A percentile compares a stretch with the other conserved stretches of the same genome.
Conservation (phyloP, 129 eudicot species). For the Arctium minus region DNA sequence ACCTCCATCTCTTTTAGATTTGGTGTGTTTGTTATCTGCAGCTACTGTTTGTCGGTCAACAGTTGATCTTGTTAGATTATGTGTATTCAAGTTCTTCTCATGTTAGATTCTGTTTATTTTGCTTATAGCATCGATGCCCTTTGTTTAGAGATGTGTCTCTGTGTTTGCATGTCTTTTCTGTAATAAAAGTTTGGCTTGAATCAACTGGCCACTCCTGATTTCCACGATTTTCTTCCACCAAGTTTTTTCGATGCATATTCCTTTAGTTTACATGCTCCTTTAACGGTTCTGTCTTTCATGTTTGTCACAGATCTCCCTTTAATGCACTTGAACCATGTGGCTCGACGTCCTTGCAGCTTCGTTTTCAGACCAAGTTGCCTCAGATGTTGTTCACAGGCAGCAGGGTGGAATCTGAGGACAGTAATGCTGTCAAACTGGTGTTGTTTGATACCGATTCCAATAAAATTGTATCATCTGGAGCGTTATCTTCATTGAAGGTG, state of each 20-base stretch:
- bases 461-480: conserved; percentile 43
- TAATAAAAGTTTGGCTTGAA: background rate
- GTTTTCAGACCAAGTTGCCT: conserved; percentile 50
- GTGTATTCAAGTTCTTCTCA: background rate
- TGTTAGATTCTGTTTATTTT: background rate
- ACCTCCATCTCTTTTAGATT: background rate
- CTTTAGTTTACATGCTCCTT: background rate
- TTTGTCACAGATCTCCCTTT: conserved; percentile 36
- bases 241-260: background rate
- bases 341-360: conserved; percentile 48
- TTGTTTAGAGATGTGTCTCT: background rate
- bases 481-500: conserved; percentile 50
- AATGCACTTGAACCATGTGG: conserved; percentile 40
- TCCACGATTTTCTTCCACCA: background rate
- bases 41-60: no score
- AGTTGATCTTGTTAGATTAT: background rate
- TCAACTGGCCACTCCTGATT: background rate
- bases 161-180: background rate
- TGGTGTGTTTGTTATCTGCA: background rate
- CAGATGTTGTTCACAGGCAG: conserved; percentile 55
- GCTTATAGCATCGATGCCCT: background rate
- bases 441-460: conserved; percentile 49
- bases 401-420: conserved; percentile 41
- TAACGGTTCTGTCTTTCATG: background rate
- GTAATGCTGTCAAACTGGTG: conserved; percentile 39